Evolutionary conservation across 352 stramenopile genomes (phyloP), one percentile per base, ranked within the genome.

Genomic region (Globisporangium takayamanum): DNA sequence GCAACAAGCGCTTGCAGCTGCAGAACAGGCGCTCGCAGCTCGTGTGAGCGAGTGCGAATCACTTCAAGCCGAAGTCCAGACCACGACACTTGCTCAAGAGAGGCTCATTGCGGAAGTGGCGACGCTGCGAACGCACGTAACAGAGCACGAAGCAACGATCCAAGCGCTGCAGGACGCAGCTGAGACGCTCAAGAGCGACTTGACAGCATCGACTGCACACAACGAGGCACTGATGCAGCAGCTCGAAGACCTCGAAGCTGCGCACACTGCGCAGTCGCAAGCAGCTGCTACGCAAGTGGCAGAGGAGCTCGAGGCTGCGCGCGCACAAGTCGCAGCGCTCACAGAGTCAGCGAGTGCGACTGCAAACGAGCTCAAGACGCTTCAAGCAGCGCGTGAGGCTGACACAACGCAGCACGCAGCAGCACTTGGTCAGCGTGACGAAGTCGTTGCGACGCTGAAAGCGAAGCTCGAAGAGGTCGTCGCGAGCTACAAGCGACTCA

Each of bases 401-500:
- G 53, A 55, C 0, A 37, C 44, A 1, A 50, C 33, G 16, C 42
- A 36, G 25, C 37, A 46, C 16, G 33, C 41, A 25, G 41, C 58
- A 3, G 12, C 48, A 1, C 39, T 76, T 1, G 26, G 49, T 0
- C 49, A 72, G 33, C 76, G 80, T 20, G 73, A 88, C 26, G 75
- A 84, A 8, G 62, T 84, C 45, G 75, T 87, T 28, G 48, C 48
- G 3, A 84, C 71, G 51, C 60, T 89, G 26, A 83, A 87, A 48
- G 62, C 70, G 1, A 85, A 85, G 63, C 60, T 83, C 12, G 77
- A 84, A 60, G 78, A 87, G n/a, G 62, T 92, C 14, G 70, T 87
- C 47, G 50, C 22, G n/a, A 73, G 72, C 53, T 87, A 86, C 54
- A 87, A 88, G 51, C 74, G 75, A 0, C 47, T 87, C 14, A 87